Evolutionary conservation across 2,329 filamentous ascomycete genomes (phyloP), one percentile per base, ranked within the genome.

Genomic region (Cladosporium sp.): DNA sequence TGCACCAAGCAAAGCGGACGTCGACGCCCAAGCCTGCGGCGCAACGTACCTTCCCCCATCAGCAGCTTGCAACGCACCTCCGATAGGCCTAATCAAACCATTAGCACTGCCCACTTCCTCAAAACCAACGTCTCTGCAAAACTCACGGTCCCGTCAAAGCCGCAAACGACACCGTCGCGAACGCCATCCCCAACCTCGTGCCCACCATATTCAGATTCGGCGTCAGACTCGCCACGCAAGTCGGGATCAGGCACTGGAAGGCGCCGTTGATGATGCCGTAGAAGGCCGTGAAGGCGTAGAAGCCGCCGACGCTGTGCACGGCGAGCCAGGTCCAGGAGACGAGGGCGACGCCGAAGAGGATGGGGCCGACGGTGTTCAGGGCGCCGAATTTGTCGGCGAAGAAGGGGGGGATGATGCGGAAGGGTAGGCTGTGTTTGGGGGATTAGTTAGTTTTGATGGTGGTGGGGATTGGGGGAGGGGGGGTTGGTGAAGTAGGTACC

Each of bases 291-390:
- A 80, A 85, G 0, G 70, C 76, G 68, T 82, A 83, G 0, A 84
- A 68, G 0, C 79, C 78, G 8, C 70, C 68, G 10, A 71, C 63
- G 14, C 68, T 75, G 15, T 71, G 59, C 1, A 90, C 85, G 0
- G 80, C 82, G 3, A 83, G 80, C 88, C 88, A 90, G 66, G 80
- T 80, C 73, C 83, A 88, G 11, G 86, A 73, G n/a, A 85, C 74
- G 15, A 84, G 71, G 2, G 80, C 79, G 1, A 85, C 77, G 18
- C 79, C 65, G 15, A 82, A 72, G 3, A 80, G 78, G 49, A 82
- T 80, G 0, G 86, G 81, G 14, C 86, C 80, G 28, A 86, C 78
- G 1, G 82, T 81, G 71, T 89, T 88, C 49, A 88, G 78, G 0
- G 84, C 81, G 0, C 87, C 87, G 4, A 84, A 77, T 18, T 77